A percentile compares a stretch with the other conserved stretches of the same genome.
These are phyloP conservation scores for Kodamaea alishanica DNA, from an alignment of 1,139 yeast species.

Conservation along the genomic window DNA sequence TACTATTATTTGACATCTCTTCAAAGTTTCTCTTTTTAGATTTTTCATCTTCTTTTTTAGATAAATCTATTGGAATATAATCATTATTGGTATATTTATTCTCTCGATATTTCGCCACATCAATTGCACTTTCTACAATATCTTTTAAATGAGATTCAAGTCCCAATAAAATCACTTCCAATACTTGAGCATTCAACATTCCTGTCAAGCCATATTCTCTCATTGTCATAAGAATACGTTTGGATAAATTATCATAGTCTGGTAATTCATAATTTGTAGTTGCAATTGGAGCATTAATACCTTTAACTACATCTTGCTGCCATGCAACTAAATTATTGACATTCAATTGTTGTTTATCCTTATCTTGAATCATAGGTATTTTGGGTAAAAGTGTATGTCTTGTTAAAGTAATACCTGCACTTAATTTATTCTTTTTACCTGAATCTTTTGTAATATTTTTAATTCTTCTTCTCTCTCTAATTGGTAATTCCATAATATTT, in stretches of 20 bases:
- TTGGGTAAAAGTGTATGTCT: constrained; percentile 84
- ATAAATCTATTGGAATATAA: constrained; percentile 22
- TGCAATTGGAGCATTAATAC: constrained; percentile 80
- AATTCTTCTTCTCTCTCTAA: constrained; percentile 79
- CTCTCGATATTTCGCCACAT: constrained; percentile 60
- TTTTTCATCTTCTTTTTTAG: constrained; percentile 1
- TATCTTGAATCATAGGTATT: constrained; percentile 73
- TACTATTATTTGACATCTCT: constrained; percentile 13
- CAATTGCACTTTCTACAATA: constrained; percentile 72
- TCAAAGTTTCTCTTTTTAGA: constrained; percentile 19
- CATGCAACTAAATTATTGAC: constrained; percentile 68
- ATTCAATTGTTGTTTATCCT: constrained; percentile 47
- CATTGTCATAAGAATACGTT: constrained; percentile 76
- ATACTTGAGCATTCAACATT: constrained; percentile 64
- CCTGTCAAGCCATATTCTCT: constrained; percentile 93
- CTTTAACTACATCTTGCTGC: constrained; percentile 91
- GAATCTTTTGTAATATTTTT: constrained; percentile 80
- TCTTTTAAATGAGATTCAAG: constrained; percentile 75
- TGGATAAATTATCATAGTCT: constrained; percentile 65
- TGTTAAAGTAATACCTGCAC: constrained; percentile 74
- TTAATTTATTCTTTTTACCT: constrained; percentile 71
- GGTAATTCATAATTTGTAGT: constrained; percentile 81
- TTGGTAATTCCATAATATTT: constrained; percentile 83
- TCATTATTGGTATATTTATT: constrained; percentile 50
- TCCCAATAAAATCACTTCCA: constrained; percentile 76